Evolutionary conservation across 106 monocot genomes (phyloP), one percentile per base, ranked within the genome.

Genomic region (Chionographis japonica): DNA sequence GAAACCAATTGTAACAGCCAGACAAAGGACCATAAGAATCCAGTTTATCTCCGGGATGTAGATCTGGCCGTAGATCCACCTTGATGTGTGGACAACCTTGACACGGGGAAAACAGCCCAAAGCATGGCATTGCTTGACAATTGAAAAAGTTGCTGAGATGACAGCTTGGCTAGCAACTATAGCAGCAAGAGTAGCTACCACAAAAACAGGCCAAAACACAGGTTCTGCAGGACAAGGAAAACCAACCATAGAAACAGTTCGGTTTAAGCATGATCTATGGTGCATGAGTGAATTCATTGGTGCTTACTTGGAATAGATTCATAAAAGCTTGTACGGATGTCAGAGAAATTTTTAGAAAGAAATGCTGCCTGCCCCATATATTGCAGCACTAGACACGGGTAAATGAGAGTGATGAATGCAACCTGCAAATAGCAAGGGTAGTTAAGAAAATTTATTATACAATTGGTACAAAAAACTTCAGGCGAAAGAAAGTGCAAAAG

Each of bases 71-170:
- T 79, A 74, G 42, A 91, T 84, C 90, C 84, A 86, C 61, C 81
- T 78, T 41, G 91, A 91, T 50, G 87, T 91, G 65, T 91, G 91
- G 40, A 91, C 87, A 50, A 91, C 69, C 58, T 91, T 91, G 12
- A 94, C 82, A 65, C 94, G 94, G 20, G 94, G 94, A 77, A 94
- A 94, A 66, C 94, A 94, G 20, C 87, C 87, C 78, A 94, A 75
- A 27, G 90, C 52, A 80, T 84, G 72, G 50, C 90, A 94, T 61
- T 94, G 94, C 68, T 85, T 94, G 39, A 94, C 90, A 63, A 94
- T 94, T 18, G 94, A 90, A 76, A 90, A 94, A 11, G 94, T 90
- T 52, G 94, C 94, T 17, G 94, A 94, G 50, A 94, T 94, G 57
- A 94, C 77, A 17, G 94, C 77, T 61, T 94, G 94, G 69, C 90